Evolutionary conservation across 2,329 filamentous ascomycete genomes (phyloP).

Genomic region (Penicillium sp.): DNA sequence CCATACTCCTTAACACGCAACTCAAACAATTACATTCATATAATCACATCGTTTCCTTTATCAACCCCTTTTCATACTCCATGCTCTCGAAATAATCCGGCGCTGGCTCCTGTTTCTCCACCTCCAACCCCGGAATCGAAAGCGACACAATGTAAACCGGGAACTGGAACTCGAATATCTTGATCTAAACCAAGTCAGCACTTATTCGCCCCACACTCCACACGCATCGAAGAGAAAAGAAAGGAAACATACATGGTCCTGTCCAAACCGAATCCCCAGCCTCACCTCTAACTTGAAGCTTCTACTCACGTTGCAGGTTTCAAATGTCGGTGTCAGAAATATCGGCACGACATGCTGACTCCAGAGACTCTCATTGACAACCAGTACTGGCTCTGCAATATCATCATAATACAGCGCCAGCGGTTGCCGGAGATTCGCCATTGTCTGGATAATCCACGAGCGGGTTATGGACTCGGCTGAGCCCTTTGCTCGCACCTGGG

Average conservation of each 20-base stretch:
- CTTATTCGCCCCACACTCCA: not conserved
- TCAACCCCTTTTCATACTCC: not conserved
- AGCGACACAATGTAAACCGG: conserved; percentile 19
- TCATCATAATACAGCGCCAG: not conserved
- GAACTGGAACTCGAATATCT: conserved; percentile 25
- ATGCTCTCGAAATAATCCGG: conserved; percentile 3
- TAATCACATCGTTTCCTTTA: not conserved
- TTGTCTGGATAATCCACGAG: conserved; percentile 25
- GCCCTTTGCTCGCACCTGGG: conserved; percentile 19
- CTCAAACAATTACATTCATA: not conserved
- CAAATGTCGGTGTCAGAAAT: conserved; percentile 21
- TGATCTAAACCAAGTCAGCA: not conserved
- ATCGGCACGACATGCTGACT: conserved; percentile 16
- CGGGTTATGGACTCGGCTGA: conserved; percentile 10
- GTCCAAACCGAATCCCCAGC: conserved; percentile 21
- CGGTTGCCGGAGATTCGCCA: conserved; percentile 18
- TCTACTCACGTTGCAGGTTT: conserved; percentile 26
- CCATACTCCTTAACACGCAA: too few species aligned
- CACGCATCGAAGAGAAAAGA: not conserved
- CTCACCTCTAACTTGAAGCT: conserved; percentile 20
- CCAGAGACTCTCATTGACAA: not conserved
- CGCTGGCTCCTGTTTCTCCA: not conserved
- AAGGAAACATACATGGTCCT: conserved; percentile 13
- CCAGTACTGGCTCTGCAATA: not conserved
- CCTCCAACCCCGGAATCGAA: not conserved